Conservation (phyloP, 176 grass and related monocot species). For the Raddia guianensis region DNA sequence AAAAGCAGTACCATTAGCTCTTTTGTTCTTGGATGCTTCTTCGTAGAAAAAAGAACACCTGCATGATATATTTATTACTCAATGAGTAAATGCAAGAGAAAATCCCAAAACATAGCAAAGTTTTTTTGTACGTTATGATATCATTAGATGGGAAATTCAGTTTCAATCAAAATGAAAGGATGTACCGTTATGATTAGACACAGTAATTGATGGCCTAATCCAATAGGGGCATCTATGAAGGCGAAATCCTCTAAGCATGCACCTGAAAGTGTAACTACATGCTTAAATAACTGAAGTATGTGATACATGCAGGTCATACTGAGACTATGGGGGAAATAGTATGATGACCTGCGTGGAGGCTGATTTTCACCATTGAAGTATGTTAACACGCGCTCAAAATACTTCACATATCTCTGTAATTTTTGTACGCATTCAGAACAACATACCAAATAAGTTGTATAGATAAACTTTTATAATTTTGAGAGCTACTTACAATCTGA, state of each 20-base stretch:
- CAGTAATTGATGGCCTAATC: conserved; percentile 91
- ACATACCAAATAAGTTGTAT: neutral
- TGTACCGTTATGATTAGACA: conserved; percentile 90
- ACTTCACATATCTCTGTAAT: conserved; percentile 96
- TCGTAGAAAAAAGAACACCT: conserved; percentile 91
- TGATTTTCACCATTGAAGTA: conserved; percentile 98
- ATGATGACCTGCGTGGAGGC: conserved; percentile 67
- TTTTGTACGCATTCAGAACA: conserved; percentile 46
- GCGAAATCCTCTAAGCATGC: conserved; percentile 98
- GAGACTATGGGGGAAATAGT: conserved; percentile 28
- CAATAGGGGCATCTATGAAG: conserved; percentile 98
- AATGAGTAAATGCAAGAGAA: neutral
- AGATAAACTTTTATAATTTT: neutral
- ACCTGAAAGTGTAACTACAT: conserved; percentile 64
- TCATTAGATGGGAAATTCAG: conserved; percentile 17
- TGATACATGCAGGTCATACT: conserved; percentile 27
- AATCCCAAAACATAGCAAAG: conserved; percentile 16
- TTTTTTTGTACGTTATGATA: conserved; percentile 17
- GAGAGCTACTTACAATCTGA: conserved; percentile 93
- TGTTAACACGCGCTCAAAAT: conserved; percentile 89
- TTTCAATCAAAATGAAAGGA: conserved; percentile 30
- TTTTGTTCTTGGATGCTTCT: conserved; percentile 99
- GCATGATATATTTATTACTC: conserved; percentile 39
- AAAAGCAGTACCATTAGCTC: conserved; percentile 75
- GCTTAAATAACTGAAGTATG: conserved; percentile 33